A percentile compares a stretch with the other conserved stretches of the same genome.
These are phyloP conservation scores for Berkeleyomyces rouxiae DNA, from an alignment of 2,329 filamentous ascomycete genomes.

Conservation along the genomic window DNA sequence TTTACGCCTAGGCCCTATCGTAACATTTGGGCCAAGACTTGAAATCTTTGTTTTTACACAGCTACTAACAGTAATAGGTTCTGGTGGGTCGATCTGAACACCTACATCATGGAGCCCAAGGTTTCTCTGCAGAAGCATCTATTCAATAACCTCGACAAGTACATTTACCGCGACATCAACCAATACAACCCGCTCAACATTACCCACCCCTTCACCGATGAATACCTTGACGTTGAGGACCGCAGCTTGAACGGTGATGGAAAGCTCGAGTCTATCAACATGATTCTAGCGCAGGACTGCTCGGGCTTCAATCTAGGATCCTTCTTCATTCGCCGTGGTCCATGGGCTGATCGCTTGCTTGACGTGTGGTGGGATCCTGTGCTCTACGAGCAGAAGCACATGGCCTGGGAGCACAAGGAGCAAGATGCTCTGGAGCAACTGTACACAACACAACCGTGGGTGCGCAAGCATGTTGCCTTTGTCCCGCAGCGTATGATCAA, in stretches of 20 bases:
- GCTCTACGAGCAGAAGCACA: conserved; percentile 93
- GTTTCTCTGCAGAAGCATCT: conserved; percentile 82
- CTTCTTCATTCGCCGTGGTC: conserved; percentile 74
- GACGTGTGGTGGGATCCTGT: conserved; percentile 99
- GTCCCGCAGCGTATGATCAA: conserved; percentile 85
- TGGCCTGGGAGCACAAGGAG: conserved; percentile 98
- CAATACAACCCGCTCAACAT: conserved; percentile 91
- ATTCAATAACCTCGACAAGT: conserved; percentile 59
- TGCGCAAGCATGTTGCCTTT: conserved; percentile 76
- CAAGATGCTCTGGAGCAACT: conserved; percentile 89
- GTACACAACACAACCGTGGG: conserved; percentile 83
- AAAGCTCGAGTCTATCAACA: conserved; percentile 60
- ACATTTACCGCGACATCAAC: conserved; percentile 91
- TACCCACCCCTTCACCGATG: conserved; percentile 57
- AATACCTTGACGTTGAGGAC: conserved; percentile 60
- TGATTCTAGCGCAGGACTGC: conserved; percentile 86
- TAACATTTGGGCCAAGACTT: not conserved
- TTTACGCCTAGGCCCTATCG: not conserved
- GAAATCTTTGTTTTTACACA: not conserved
- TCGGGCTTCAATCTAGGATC: conserved; percentile 91
- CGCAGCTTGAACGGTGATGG: conserved; percentile 63
- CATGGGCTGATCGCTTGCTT: conserved; percentile 79
- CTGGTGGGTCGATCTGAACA: conserved; percentile 98
- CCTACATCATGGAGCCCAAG: conserved; percentile 90
- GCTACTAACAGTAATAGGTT: conserved; percentile 45